Base-by-base conservation (phyloP, 768 basidiomycete species). In the Paxillus involutus region DNA sequence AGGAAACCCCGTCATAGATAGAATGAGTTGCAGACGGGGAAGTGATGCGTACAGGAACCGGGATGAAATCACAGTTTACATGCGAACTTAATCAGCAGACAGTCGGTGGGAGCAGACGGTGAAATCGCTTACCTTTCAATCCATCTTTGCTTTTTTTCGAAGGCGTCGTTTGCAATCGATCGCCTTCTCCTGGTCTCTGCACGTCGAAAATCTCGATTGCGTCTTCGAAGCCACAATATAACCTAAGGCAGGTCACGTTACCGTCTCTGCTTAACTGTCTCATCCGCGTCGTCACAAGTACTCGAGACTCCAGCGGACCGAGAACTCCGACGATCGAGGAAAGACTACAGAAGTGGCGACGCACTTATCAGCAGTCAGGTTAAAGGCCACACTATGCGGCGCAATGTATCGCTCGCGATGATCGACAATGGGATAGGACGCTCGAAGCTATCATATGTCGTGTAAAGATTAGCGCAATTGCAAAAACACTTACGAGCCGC, bases 381-480 rank as follows among this genome's bases (percentile, higher is more conserved):
- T 90, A 71, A 97, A 98, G 0, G 87, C 78, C 54, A 98, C 75
- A 60, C 84, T 83, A 51, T 93, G 88, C 0, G 96, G 94, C 0
- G 92, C 94, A 39, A 97, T 77, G 50, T 91, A 84, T 32, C 94
- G 81, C 71, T 98, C 96, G n/a, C 89, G 77, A 62, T 98, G 95
- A 68, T 98, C 94, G 10, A 98, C 81, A 37, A 98, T 96, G 39
- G 78, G 78, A 68, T 98, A 98, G 1, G 92, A 94, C 0, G 94
- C 96, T 16, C 95, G 83, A 17, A 92, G 80, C 95, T 97, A 24
- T 29, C 8, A 50, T 16, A 21, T 6, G 35, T n/a, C 3, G 35
- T 24, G 14, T 26, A 36, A 6, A 10, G 24, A 36, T 5, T 13
- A 30, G 26, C 45, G 19, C 33, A 21, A 14, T 4, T 39, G 29